Evolutionary conservation across 1,284 basidiomycete genomes (phyloP).

Genomic region (Ustilago loliicola): DNA sequence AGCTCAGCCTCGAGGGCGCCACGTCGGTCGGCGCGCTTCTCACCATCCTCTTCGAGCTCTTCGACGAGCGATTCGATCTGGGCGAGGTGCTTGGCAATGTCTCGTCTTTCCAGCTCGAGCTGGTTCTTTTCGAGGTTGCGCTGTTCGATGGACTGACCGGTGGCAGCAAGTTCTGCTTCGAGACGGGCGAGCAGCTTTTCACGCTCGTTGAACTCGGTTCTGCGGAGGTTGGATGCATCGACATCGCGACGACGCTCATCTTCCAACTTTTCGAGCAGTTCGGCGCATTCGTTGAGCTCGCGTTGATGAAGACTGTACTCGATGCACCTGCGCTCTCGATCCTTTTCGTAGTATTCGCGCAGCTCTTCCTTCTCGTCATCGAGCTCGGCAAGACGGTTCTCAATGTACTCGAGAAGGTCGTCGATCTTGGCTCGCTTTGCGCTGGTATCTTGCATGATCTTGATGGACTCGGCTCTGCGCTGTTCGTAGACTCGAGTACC

Average conservation of each 20-base stretch:
- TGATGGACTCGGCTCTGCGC: constrained; percentile 87
- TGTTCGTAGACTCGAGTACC: constrained; percentile 99
- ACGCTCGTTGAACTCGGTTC: constrained; percentile 84
- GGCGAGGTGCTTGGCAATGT: constrained; percentile 75
- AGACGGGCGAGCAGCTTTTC: constrained; percentile 80
- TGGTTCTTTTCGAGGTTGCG: constrained; percentile 79
- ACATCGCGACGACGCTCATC: constrained; percentile 80
- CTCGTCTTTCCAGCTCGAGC: constrained; percentile 78
- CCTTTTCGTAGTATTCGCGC: constrained; percentile 94
- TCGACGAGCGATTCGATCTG: constrained; percentile 81
- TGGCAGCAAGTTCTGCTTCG: constrained; percentile 80
- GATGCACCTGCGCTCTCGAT: constrained; percentile 91
- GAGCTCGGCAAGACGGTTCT: constrained; percentile 87
- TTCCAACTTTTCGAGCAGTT: constrained; percentile 81
- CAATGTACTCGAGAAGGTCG: constrained; percentile 90
- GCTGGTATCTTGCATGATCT: constrained; percentile 98
- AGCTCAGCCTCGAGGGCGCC: constrained; percentile 78
- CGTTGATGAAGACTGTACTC: constrained; percentile 94
- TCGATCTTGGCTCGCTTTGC: constrained; percentile 90
- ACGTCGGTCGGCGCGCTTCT: constrained; percentile 70
- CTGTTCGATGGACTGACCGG: constrained; percentile 80
- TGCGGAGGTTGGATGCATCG: constrained; percentile 82
- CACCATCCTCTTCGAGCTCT: constrained; percentile 77
- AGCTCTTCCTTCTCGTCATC: constrained; percentile 98
- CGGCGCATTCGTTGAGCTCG: constrained; percentile 88